Conservation (phyloP, 257 asterid genomes). For the Verbena officinalis region DNA sequence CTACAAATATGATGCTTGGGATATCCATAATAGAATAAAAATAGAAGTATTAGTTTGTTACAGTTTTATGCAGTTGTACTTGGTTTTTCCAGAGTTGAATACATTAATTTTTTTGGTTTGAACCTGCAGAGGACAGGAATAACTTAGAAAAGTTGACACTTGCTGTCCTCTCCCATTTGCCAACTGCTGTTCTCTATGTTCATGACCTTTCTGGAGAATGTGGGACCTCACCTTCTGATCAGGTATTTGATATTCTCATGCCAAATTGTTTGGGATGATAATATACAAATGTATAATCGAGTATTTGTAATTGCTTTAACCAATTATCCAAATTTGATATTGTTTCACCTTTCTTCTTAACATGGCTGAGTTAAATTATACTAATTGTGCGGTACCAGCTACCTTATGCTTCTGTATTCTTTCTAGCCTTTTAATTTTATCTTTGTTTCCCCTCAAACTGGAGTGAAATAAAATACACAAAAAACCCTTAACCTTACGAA, state of each 20-base stretch:
- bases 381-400: background rate
- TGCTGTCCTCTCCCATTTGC: slow-evolving; percentile 94
- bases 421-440: background rate
- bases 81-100: background rate
- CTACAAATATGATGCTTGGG: background rate
- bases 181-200: slow-evolving; percentile 94
- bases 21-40: background rate
- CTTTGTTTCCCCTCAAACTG: background rate
- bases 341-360: background rate
- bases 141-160: slow-evolving; percentile 95
- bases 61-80: slow-evolving; percentile 8
- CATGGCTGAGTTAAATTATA: background rate
- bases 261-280: slow-evolving; percentile 10
- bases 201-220: slow-evolving; percentile 97
- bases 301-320: background rate
- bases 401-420: background rate
- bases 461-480: background rate
- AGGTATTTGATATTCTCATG: slow-evolving; percentile 48
- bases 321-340: background rate
- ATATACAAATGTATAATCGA: background rate
- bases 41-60: slow-evolving; percentile 6
- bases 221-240: slow-evolving; percentile 96
- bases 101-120: slow-evolving; percentile 27
- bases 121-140: slow-evolving; percentile 89
- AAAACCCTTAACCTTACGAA: background rate